Percentiles rank a stretch among this genome's conserved stretches.
Conservation (phyloP, 2,329 filamentous ascomycete genomes). For the Fusarium bactridioides region DNA sequence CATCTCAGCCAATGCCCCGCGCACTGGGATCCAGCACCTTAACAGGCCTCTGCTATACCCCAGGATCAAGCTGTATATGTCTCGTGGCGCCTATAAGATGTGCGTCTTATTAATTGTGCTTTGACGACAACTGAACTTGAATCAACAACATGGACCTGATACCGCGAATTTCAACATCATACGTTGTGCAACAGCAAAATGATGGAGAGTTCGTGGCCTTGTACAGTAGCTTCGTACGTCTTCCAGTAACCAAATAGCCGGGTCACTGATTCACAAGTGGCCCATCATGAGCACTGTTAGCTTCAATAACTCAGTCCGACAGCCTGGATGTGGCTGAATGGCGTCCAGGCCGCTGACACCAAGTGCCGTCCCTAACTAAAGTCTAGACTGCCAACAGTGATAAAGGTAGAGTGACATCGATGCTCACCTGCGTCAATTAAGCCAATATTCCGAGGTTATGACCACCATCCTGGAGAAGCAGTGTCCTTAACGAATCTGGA, state of each 20-base stretch:
- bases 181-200: background rate
- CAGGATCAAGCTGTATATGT: constrained; percentile 8
- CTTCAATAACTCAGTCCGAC: constrained; percentile 20
- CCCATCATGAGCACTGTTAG: constrained; percentile 5
- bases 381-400: background rate
- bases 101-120: background rate
- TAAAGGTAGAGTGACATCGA: constrained; percentile 9
- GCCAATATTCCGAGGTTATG: background rate
- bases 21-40: constrained; percentile 5
- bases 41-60: constrained; percentile 14
- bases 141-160: background rate
- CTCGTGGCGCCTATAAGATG: constrained; percentile 9
- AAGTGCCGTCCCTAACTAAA: constrained; percentile 18
- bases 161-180: background rate
- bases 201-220: background rate
- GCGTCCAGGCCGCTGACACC: constrained; percentile 9
- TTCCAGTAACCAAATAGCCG: constrained; percentile 4
- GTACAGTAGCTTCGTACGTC: background rate
- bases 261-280: constrained; percentile 8
- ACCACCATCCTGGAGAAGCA: background rate
- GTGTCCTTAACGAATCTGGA: constrained; percentile 3
- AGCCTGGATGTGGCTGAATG: constrained; percentile 26
- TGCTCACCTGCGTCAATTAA: background rate
- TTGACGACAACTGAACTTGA: background rate
- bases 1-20: background rate